A percentile compares a stretch with the other conserved stretches of the same genome.
Conservation (phyloP, 2,329 filamentous ascomycete species). For the Microcera coccophila region DNA sequence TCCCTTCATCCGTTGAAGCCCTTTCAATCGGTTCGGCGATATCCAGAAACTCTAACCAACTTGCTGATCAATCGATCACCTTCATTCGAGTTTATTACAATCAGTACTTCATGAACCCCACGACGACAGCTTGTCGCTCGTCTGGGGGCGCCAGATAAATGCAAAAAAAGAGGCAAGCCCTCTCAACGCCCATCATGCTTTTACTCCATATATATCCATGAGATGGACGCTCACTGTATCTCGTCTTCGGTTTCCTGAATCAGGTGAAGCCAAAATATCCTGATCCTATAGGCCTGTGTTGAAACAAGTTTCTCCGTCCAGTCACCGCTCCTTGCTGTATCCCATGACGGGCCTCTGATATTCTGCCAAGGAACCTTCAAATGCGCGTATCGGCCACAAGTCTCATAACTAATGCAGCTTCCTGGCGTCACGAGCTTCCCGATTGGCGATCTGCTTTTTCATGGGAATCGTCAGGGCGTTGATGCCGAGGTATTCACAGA, state of each 20-base stretch:
- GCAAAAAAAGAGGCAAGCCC: constrained; percentile 20
- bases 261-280: constrained; percentile 7
- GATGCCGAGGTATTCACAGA: constrained; percentile 89
- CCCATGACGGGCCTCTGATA: no score
- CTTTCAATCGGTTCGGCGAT: no score
- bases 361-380: not conserved
- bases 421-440: constrained; percentile 38
- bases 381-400: no score
- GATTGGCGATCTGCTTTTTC: constrained; percentile 56
- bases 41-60: not conserved
- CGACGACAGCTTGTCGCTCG: constrained; percentile 8
- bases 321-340: not conserved
- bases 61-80: constrained; percentile 12
- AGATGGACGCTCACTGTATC: constrained; percentile 10
- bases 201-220: constrained; percentile 15
- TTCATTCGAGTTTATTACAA: constrained; percentile 27
- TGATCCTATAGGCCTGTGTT: constrained; percentile 15
- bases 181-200: constrained; percentile 26
- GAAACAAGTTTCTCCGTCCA: constrained; percentile 5
- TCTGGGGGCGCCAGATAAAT: constrained; percentile 19
- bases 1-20: no score
- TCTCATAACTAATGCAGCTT: constrained; percentile 31
- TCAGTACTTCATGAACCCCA: constrained; percentile 18
- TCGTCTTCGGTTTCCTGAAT: constrained; percentile 9
- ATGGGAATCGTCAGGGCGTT: constrained; percentile 83